Base-by-base conservation (phyloP, 1,284 basidiomycete species). In the Vanrija sp. region DNA sequence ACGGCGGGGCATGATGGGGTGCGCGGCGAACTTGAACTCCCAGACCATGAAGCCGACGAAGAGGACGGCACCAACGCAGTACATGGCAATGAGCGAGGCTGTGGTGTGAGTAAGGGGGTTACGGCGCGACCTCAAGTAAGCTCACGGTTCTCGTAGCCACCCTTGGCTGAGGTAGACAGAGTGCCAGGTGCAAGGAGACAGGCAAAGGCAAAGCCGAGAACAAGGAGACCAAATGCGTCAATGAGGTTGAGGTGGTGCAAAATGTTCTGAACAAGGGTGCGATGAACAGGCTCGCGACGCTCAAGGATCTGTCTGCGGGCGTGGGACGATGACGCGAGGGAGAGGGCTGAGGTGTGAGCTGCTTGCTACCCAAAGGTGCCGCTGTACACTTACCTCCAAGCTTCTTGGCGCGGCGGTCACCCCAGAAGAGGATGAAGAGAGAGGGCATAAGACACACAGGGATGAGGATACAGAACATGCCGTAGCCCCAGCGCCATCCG, bases 401-500 rank as follows among this genome's bases (percentile, higher is more conserved):
- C 46, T 71, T 69, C 39, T 69, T 68, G 7, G 77, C 76, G 40
- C 66, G 67, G 23, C 59, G 51, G 52, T 76, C 74, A 12, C 70
- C 73, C 63, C 69, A 73, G 63, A 72, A 74, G 40, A 79, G 67
- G 18, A 76, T 65, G 5, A 69, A 28, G 19, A 72, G 51, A 7
- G 66, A 62, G 16, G 69, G 66, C 2, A 51, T 23, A 19, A 69
- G 52, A 38, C 57, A 59, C 12, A 64, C 65, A 14, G 74, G 74
- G 3, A 73, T 51, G 50, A 78, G 62, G 64, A 78, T 77, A 46
- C 60, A 59, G 64, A 78, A 78, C 75, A 76, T 74, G 43, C 52
- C 55, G 42, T 51, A 58, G 38, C 88, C 88, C 84, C 86, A 87
- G 72, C 88, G 76, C 89, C 88, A 91, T 34, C 69, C 69, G 46